Percentiles rank a stretch among this genome's conserved stretches.
These are phyloP conservation scores for Fusarium hainanense DNA, from an alignment of 2,329 filamentous ascomycete species.

Conservation along the genomic window DNA sequence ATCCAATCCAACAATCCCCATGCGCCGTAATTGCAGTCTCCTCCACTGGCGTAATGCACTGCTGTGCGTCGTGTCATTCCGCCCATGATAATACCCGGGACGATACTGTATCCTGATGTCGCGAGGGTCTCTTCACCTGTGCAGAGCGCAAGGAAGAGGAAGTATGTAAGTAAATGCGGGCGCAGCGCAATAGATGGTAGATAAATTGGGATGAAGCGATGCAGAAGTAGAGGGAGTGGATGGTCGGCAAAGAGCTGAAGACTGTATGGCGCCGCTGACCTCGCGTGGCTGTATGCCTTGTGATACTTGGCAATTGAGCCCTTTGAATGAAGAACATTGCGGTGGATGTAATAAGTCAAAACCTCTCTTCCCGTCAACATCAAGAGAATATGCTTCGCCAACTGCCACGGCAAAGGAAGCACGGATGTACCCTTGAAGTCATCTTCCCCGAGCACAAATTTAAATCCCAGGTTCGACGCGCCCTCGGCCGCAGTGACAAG, in stretches of 20 bases:
- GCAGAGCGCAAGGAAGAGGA: conserved; percentile 70
- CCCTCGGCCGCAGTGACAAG: conserved; percentile 59
- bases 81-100: conserved; percentile 65
- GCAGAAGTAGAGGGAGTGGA: conserved; percentile 71
- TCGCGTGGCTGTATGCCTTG: conserved; percentile 61
- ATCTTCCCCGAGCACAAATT: conserved; percentile 50
- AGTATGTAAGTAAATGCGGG: conserved; percentile 78
- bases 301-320: conserved; percentile 56
- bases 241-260: conserved; percentile 75
- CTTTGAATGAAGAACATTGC: conserved; percentile 72
- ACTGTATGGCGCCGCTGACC: conserved; percentile 67
- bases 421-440: conserved; percentile 61
- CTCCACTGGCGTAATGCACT: conserved; percentile 66
- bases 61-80: conserved; percentile 57
- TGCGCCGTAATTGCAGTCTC: conserved; percentile 69
- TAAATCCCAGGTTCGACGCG: conserved; percentile 53
- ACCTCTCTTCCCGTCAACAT: conserved; percentile 63
- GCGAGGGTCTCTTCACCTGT: conserved; percentile 75
- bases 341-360: conserved; percentile 79
- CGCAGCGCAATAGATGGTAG: conserved; percentile 72
- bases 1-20: conserved; percentile 73
- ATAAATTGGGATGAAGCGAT: conserved; percentile 73
- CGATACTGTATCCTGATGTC: conserved; percentile 73
- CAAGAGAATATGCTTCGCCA: conserved; percentile 60
- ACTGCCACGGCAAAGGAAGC: conserved; percentile 64